These are phyloP conservation scores for Coemansia umbellata DNA, from an alignment of 192 early-diverging fungal genomes.

Conservation along the genomic window DNA sequence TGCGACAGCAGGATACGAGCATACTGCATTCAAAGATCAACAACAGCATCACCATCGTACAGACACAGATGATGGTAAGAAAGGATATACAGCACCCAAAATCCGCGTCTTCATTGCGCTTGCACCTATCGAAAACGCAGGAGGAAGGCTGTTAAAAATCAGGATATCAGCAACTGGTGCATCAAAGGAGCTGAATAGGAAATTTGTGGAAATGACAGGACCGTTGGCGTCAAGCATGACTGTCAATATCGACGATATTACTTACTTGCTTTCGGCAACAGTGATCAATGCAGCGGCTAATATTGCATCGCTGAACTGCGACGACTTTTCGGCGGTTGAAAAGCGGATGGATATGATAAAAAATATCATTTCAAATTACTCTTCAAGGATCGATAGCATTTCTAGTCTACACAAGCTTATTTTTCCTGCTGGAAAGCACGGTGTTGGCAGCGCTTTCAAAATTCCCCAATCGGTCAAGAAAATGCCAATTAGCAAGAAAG, in stretches of 20 bases:
- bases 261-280: conserved; percentile 36
- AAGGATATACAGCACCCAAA: background rate
- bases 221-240: conserved; percentile 35
- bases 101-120: conserved; percentile 34
- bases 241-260: conserved; percentile 24
- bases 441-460: conserved; percentile 19
- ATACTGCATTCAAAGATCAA: too few species aligned
- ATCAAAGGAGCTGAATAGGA: conserved; percentile 33
- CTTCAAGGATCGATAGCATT: conserved; percentile 7
- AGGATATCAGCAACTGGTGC: conserved; percentile 29
- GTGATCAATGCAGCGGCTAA: conserved; percentile 42
- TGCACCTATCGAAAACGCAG: conserved; percentile 23
- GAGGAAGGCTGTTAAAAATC: conserved; percentile 32
- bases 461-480: conserved; percentile 5
- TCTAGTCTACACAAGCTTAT: conserved; percentile 34
- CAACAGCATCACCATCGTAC: too few species aligned
- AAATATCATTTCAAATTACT: conserved; percentile 26
- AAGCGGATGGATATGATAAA: conserved; percentile 37
- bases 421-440: conserved; percentile 37
- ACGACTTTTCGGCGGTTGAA: conserved; percentile 41
- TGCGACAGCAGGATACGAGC: too few species aligned
- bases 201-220: conserved; percentile 43
- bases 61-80: background rate
- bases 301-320: conserved; percentile 37
- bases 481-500: background rate